Conservation (phyloP, 2,329 filamentous ascomycete species). For the Thelonectria discophora region DNA sequence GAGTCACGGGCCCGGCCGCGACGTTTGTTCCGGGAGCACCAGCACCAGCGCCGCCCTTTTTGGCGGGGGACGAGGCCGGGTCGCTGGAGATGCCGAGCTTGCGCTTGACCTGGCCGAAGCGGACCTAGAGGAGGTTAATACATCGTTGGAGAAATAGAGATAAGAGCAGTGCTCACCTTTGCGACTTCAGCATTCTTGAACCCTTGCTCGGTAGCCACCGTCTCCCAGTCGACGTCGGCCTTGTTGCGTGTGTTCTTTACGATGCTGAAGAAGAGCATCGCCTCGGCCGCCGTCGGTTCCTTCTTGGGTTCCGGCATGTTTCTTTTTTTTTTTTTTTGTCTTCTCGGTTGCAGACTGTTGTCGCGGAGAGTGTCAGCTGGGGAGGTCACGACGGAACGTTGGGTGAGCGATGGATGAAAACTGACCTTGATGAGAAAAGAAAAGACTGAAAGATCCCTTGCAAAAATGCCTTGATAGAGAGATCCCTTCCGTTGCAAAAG, state of each 20-base stretch:
- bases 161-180: conserved; percentile 45
- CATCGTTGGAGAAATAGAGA: too few relatives aligned
- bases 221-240: conserved; percentile 59
- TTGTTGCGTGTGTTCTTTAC: conserved; percentile 54
- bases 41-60: conserved; percentile 28
- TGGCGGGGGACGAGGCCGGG: conserved; percentile 30
- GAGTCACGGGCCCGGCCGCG: conserved; percentile 22
- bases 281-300: conserved; percentile 52
- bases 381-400: too few relatives aligned
- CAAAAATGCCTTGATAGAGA: too few relatives aligned
- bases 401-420: too few relatives aligned
- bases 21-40: neutral
- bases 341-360: neutral
- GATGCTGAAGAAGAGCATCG: conserved; percentile 56
- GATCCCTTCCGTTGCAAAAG: too few relatives aligned
- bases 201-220: conserved; percentile 52
- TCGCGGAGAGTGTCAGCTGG: neutral
- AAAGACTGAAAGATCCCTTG: too few relatives aligned
- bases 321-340: too few relatives aligned
- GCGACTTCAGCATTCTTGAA: conserved; percentile 59
- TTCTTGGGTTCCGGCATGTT: conserved; percentile 48
- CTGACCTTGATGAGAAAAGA: neutral
- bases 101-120: conserved; percentile 60
- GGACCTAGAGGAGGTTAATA: conserved; percentile 45
- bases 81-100: conserved; percentile 53